Base-by-base conservation (phyloP, 768 basidiomycete genomes). In the Rhodotorula graminis region DNA sequence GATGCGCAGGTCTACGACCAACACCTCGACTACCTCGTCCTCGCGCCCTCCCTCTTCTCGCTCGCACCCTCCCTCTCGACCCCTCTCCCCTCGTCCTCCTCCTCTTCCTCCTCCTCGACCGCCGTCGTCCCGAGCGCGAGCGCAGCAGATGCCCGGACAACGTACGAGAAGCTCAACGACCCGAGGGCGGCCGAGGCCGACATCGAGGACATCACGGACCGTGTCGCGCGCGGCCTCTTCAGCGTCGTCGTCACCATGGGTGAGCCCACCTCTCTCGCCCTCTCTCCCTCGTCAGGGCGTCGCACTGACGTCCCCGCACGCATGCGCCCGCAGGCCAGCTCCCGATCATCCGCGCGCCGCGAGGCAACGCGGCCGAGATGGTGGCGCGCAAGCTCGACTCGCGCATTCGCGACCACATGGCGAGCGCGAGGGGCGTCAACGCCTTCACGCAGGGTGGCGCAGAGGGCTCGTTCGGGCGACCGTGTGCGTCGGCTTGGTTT, bases 291-390 rank as follows among this genome's bases (percentile, higher is more conserved):
- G 18, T 37, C 3, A 1, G 1, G 7, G 42, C 40, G 37, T 2
- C 31, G 27, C 5, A 47, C 46, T 60, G 31, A 61, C 31, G 53
- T n/a, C 53, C n/a, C n/a, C 23, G 14, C 15, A 3, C n/a, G 5
- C 19, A n/a, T 68, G 5, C 37, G 37, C 37, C 37, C 37, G 37
- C 37, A 93, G 93, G 91, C 3, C 90, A 92, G 77, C 90, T 95
- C 31, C 96, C 96, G 18, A 90, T 93, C 79, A 97, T 99, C 70
- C 89, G 96, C 46, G 89, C 91, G 69, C 96, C 96, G 31, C 84
- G 89, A 80, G 95, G 95, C 2, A 97, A 98, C 81, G 96, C 96
- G 10, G 96, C 94, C 29, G 96, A 99, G 82, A 96, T 97, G 94
- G 88, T 98, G n/a, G 94, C 94, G 16, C 90, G 93, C 82, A 96